Conservation (phyloP, 768 basidiomycete species). For the Mycena polygramma region DNA sequence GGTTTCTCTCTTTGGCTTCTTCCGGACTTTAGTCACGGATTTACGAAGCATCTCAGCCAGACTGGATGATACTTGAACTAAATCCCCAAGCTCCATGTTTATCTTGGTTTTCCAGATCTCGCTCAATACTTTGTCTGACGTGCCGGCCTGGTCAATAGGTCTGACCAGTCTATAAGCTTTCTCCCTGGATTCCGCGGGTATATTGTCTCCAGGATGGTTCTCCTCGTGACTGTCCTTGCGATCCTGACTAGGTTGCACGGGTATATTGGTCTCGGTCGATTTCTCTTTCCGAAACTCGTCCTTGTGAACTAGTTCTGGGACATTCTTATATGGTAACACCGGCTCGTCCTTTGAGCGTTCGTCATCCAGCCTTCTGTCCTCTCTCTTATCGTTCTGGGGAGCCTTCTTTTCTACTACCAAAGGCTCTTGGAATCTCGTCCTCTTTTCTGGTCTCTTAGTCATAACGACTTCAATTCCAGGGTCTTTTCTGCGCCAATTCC, state of each 20-base stretch:
- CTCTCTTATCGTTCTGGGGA: no score
- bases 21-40: background rate
- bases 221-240: background rate
- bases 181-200: background rate
- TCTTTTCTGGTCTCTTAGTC: background rate
- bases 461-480: background rate
- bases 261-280: background rate
- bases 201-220: background rate
- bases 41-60: background rate
- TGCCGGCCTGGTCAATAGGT: background rate
- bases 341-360: background rate
- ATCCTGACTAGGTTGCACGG: background rate
- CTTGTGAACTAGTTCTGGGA: background rate
- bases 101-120: background rate
- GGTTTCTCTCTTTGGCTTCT: background rate
- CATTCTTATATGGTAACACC: background rate
- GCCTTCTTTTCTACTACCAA: no score
- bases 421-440: background rate
- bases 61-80: background rate
- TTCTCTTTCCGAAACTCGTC: background rate
- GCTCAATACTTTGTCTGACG: background rate
- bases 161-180: background rate
- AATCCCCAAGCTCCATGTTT: background rate
- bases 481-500: background rate
- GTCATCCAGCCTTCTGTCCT: background rate